A percentile compares a stretch with the other conserved stretches of the same genome.
Conservation (phyloP, 2,329 filamentous ascomycete genomes). For the Penicillium paneum region DNA sequence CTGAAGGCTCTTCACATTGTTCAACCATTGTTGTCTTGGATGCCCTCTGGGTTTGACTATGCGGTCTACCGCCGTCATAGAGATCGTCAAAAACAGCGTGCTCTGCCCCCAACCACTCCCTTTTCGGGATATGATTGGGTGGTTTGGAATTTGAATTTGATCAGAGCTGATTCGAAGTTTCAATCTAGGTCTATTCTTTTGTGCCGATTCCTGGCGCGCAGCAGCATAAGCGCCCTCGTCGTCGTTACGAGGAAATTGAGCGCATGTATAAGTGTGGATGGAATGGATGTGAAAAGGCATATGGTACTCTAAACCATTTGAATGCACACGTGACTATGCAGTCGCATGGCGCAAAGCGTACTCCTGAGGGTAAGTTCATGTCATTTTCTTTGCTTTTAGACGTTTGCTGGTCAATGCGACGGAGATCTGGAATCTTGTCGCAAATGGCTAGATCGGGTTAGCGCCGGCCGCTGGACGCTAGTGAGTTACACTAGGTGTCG, state of each 20-base stretch:
- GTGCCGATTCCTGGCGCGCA: constrained; percentile 95
- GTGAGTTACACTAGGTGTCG: constrained; percentile 51
- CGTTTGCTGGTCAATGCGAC: constrained; percentile 9
- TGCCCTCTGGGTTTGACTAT: constrained; percentile 21
- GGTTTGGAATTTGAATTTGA: constrained; percentile 7
- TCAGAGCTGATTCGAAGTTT: constrained; percentile 18
- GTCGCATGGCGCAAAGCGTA: constrained; percentile 88
- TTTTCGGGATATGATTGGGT: not conserved
- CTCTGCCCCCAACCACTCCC: constrained; percentile 15
- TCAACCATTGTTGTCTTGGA: constrained; percentile 31
- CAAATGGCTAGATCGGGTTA: constrained; percentile 41
- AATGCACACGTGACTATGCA: constrained; percentile 99
- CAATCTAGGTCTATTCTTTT: constrained; percentile 84
- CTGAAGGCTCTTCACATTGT: constrained; percentile 27
- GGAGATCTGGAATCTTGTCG: constrained; percentile 28
- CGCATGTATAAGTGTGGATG: constrained; percentile 99
- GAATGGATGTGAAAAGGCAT: constrained; percentile 98
- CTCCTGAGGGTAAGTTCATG: constrained; percentile 79
- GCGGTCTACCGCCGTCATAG: constrained; percentile 9
- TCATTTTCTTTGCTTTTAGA: constrained; percentile 4
- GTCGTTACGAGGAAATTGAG: constrained; percentile 97
- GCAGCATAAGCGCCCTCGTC: constrained; percentile 90
- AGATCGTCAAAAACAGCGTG: constrained; percentile 27
- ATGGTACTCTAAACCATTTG: constrained; percentile 93
- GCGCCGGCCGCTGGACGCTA: constrained; percentile 39